phyloP scores from a whole-genome alignment of 2,329 filamentous ascomycete genomes.

The Ophiocordyceps camponoti-floridani region DNA sequence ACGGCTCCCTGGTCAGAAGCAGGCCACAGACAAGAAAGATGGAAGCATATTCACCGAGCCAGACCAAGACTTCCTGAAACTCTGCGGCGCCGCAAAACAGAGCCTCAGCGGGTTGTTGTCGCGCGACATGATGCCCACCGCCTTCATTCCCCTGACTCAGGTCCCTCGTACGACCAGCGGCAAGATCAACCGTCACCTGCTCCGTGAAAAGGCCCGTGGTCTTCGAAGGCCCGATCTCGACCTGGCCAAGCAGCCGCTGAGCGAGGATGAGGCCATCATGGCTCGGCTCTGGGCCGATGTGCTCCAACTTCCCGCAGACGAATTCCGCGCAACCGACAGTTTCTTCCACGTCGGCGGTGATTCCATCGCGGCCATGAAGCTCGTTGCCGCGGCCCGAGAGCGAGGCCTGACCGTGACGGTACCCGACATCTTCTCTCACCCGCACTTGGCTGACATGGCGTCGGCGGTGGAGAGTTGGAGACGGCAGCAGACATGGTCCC shows the following conservation, averaged over 20 bases:
- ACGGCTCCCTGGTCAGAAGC: background rate
- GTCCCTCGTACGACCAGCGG: background rate
- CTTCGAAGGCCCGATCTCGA: background rate
- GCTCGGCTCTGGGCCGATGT: conserved; percentile 2
- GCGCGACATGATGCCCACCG: conserved; percentile 22
- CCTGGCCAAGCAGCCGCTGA: background rate
- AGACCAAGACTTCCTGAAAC: background rate
- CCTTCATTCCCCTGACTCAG: conserved; percentile 15
- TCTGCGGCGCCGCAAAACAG: background rate
- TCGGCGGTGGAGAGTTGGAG: background rate
- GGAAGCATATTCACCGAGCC: background rate
- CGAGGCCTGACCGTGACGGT: conserved; percentile 19
- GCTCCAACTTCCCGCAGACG: conserved; percentile 1
- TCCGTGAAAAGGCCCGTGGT: background rate
- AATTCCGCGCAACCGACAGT: conserved; percentile 20
- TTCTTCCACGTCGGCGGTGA: conserved; percentile 30
- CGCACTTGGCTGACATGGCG: conserved; percentile 1
- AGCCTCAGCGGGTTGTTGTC: conserved; percentile 4
- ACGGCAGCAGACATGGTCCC: background rate
- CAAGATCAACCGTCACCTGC: background rate
- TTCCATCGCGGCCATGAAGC: conserved; percentile 27
- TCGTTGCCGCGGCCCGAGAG: conserved; percentile 12
- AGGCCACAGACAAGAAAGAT: background rate
- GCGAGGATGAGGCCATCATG: background rate
- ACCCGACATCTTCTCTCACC: conserved; percentile 19